A percentile compares a stretch with the other conserved stretches of the same genome.
Evolutionary conservation across 169 alveolate species (phyloP).

Genomic region (Plasmodium reichenowi): DNA sequence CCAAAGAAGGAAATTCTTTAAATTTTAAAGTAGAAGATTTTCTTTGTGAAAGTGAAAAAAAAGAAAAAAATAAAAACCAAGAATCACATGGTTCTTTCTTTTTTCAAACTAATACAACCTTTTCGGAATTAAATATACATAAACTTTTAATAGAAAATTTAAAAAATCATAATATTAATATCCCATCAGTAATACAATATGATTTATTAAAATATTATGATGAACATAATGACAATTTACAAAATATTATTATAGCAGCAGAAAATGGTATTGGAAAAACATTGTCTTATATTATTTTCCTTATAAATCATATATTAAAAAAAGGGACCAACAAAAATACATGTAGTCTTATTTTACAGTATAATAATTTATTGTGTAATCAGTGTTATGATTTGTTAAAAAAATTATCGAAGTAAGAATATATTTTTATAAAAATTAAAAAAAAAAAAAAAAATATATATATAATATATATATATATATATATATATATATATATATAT

Average conservation of each 20-base stretch:
- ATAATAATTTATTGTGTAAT: constrained; percentile 26
- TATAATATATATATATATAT: not conserved
- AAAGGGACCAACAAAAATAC: constrained; percentile 6
- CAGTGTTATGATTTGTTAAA: constrained; percentile 46
- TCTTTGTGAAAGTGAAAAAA: constrained; percentile 28
- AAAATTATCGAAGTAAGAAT: constrained; percentile 34
- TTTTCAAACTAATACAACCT: constrained; percentile 43
- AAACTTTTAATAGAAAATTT: constrained; percentile 36
- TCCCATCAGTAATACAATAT: constrained; percentile 48
- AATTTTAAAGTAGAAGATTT: constrained; percentile 23
- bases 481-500: not conserved
- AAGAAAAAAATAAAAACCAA: constrained; percentile 14
- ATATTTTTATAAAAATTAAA: not conserved
- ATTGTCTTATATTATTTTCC: constrained; percentile 47
- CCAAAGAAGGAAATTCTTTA: not conserved
- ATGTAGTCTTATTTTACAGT: constrained; percentile 41
- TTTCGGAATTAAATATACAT: constrained; percentile 42
- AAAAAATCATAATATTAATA: constrained; percentile 32
- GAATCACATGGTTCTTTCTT: not conserved
- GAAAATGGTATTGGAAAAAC: constrained; percentile 76
- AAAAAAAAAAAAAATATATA: not conserved
- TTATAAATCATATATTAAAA: constrained; percentile 46
- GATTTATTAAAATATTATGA: constrained; percentile 63
- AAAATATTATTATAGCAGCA: constrained; percentile 60
- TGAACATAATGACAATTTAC: constrained; percentile 13